These are phyloP conservation scores for Paulownia fortunei DNA, from an alignment of 257 asterid genomes.

Conservation along the genomic window DNA sequence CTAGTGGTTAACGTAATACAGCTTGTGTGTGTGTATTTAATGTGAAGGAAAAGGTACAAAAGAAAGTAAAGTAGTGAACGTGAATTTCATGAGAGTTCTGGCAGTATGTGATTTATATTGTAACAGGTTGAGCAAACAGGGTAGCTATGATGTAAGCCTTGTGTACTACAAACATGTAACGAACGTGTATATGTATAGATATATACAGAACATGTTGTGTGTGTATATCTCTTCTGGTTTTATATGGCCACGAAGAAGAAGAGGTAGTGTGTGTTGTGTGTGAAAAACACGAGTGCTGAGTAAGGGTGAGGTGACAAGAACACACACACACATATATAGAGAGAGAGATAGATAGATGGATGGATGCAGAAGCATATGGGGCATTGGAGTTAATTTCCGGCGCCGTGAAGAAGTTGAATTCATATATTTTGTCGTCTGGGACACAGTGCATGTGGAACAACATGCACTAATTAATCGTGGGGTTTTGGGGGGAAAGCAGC, in stretches of 20 bases:
- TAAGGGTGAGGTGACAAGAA: slow-evolving; percentile 1
- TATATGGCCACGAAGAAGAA: not conserved
- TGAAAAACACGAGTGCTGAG: not conserved
- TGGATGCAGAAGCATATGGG: not conserved
- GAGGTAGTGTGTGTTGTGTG: not conserved
- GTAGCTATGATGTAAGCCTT: not conserved
- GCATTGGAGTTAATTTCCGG: slow-evolving; percentile 35
- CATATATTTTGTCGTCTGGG: slow-evolving; percentile 1
- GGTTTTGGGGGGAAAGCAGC: no score
- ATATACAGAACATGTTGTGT: not conserved
- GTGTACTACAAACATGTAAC: slow-evolving; percentile 2
- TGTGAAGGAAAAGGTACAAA: not conserved
- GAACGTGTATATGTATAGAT: not conserved
- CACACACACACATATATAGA: not conserved
- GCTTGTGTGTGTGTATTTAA: not conserved
- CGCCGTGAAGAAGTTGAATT: slow-evolving; percentile 49
- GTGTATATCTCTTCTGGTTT: not conserved
- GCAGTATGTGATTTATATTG: not conserved
- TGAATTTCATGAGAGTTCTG: slow-evolving; percentile 8
- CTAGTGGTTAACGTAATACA: no score
- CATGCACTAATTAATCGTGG: slow-evolving; percentile 16
- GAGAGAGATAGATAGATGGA: not conserved
- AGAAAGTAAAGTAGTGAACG: not conserved
- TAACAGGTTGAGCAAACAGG: not conserved
- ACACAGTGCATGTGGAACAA: slow-evolving; percentile 24